Conservation (phyloP, 306 rosid genomes). For the Vicia villosa region DNA sequence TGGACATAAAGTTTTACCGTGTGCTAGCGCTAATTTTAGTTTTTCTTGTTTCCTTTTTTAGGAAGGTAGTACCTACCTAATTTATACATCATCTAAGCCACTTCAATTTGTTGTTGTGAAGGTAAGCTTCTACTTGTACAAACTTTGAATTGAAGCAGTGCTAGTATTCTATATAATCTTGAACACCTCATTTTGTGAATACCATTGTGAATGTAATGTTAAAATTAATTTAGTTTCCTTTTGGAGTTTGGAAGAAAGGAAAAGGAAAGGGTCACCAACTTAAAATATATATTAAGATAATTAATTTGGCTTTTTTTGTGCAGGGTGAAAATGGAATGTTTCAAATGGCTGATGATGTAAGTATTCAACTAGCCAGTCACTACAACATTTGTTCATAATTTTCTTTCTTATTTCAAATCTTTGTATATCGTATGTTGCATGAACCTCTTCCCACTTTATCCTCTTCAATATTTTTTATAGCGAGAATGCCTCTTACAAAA, state of each 20-base stretch:
- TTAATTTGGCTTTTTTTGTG: constrained; percentile 41
- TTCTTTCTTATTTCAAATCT: constrained; percentile 12
- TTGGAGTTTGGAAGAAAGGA: too few species aligned
- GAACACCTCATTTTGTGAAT: neutral
- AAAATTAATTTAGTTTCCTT: neutral
- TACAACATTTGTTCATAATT: neutral
- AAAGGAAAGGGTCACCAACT: too few species aligned
- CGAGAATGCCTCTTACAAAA: neutral
- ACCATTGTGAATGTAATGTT: constrained; percentile 15
- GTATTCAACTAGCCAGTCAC: constrained; percentile 36
- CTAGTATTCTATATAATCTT: constrained; percentile 24
- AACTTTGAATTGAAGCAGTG: constrained; percentile 3
- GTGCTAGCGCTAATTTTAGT: constrained; percentile 13
- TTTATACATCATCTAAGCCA: constrained; percentile 90
- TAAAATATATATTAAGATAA: constrained; percentile 12
- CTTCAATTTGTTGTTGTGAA: constrained; percentile 52
- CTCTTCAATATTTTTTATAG: neutral
- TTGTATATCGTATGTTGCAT: neutral
- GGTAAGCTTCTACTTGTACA: constrained; percentile 40
- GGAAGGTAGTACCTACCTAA: constrained; percentile 81
- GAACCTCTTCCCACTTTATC: neutral
- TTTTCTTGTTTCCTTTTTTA: constrained; percentile 37
- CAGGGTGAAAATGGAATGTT: constrained; percentile 70
- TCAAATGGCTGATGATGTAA: constrained; percentile 89
- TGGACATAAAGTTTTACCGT: constrained; percentile 20